Evolutionary conservation across 2,329 filamentous ascomycete genomes (phyloP).

Genomic region (Aspergillus japonicus): DNA sequence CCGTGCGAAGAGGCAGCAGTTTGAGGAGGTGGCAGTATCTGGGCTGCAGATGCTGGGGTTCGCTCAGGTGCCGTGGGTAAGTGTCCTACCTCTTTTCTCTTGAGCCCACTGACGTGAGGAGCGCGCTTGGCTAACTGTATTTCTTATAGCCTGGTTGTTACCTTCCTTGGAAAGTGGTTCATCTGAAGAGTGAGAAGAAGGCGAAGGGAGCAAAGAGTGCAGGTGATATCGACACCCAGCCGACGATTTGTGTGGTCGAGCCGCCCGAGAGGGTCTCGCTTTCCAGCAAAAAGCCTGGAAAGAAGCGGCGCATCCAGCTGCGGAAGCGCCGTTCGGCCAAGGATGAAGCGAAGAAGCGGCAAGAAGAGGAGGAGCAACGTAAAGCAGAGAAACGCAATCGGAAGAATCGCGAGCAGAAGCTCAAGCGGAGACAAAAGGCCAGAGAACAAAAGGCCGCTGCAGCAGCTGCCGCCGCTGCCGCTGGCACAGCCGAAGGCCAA

Average conservation of each 20-base stretch:
- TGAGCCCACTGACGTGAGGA: background rate
- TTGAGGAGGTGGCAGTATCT: slow-evolving; percentile 38
- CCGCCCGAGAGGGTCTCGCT: slow-evolving; percentile 26
- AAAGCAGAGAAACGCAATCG: slow-evolving; percentile 42
- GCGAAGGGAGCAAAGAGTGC: slow-evolving; percentile 28
- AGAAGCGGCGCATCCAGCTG: slow-evolving; percentile 43
- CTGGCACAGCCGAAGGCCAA: slow-evolving; percentile 12
- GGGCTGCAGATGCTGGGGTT: slow-evolving; percentile 33
- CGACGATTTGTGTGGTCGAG: slow-evolving; percentile 24
- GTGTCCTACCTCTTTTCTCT: slow-evolving; percentile 13
- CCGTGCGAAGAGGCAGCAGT: slow-evolving; percentile 28
- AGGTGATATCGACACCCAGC: slow-evolving; percentile 11
- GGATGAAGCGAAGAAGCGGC: slow-evolving; percentile 32
- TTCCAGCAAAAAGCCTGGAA: slow-evolving; percentile 43
- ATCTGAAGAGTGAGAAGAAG: slow-evolving; percentile 33
- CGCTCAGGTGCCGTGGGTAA: slow-evolving; percentile 37
- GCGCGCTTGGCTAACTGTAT: slow-evolving; percentile 3
- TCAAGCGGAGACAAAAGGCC: slow-evolving; percentile 40
- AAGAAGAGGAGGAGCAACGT: slow-evolving; percentile 29
- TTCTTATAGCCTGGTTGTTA: slow-evolving; percentile 38
- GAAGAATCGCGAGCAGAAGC: slow-evolving; percentile 41
- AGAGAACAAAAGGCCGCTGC: slow-evolving; percentile 36
- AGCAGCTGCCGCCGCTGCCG: slow-evolving; percentile 22
- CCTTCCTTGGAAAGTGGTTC: slow-evolving; percentile 42
- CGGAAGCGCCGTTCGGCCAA: slow-evolving; percentile 35